These are phyloP conservation scores for Telopea speciosissima DNA, from an alignment of 177 flowering plant species.

Conservation along the genomic window DNA sequence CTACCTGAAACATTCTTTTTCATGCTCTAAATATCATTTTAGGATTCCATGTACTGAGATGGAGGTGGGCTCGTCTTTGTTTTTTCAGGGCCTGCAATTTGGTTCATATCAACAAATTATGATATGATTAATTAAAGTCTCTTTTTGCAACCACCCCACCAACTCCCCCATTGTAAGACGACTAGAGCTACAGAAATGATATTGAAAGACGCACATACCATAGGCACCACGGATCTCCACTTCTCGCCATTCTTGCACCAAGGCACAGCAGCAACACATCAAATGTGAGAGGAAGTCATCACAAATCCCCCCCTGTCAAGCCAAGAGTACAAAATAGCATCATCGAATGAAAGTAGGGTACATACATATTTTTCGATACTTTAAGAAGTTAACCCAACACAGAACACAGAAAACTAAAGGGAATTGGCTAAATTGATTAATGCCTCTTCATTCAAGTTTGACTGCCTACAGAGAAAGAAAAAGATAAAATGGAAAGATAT, in stretches of 20 bases:
- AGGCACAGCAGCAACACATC: conserved; percentile 97
- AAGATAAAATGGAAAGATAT: too few relatives aligned
- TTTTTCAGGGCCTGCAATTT: conserved; percentile 66
- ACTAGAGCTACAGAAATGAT: not conserved
- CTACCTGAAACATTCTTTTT: not conserved
- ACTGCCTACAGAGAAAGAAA: too few relatives aligned
- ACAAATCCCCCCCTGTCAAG: conserved; percentile 72
- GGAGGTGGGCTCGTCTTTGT: conserved; percentile 83
- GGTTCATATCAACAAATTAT: conserved; percentile 4
- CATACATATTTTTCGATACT: too few relatives aligned
- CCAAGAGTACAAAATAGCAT: not conserved
- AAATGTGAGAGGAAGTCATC: conserved; percentile 96
- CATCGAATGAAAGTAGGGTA: not conserved
- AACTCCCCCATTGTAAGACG: too few relatives aligned
- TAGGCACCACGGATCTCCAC: conserved; percentile 76
- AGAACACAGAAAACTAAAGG: too few relatives aligned
- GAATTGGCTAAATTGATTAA: too few relatives aligned
- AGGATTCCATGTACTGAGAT: conserved; percentile 82
- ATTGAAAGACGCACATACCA: conserved; percentile 33
- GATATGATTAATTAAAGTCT: too few relatives aligned
- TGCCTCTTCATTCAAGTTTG: too few relatives aligned
- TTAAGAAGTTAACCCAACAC: too few relatives aligned
- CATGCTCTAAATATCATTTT: conserved; percentile 2
- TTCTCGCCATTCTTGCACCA: conserved; percentile 98
- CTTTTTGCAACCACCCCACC: too few relatives aligned